Base-by-base conservation (phyloP, 2,329 filamentous ascomycete genomes). In the Nannizziopsis barbatae region DNA sequence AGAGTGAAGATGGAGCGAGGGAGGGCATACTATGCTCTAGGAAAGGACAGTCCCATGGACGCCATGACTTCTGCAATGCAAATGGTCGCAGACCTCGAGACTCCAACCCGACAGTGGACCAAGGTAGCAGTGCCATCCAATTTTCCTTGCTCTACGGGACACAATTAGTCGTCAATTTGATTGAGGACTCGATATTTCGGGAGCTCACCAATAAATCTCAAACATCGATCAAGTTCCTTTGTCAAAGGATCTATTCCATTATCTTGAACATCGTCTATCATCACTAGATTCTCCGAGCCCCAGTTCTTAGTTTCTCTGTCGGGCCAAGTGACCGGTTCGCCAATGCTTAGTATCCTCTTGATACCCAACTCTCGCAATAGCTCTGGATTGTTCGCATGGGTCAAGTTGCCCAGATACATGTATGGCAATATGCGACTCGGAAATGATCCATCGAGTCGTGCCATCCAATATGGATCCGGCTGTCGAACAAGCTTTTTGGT, bases 21-120 rank as follows among this genome's bases (percentile, higher is more conserved):
- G 42, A 36, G 44, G 40, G 71, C 75, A 63, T 67, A 79, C 75
- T 98, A 98, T 51, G 92, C 92, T 48, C 86, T 78, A 10, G 92
- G 88, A 58, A 96, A 90, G 0, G 87, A 92, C 55, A 95, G 70
- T 17, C 79, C 75, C 57, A 87, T 67, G 20, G 83, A 75, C 32
- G 83, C 81, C 92, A 98, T 98, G 32, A 96, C 87, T 66, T 96
- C 89, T n/a, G 92, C 92, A 59, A 98, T 98, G 64, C 92, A 96
- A 53, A 98, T 95, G 1, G 90, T 98, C 10, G 92, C 92, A 53
- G 87, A 95, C 45, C 92, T 80, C 44, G 89, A 95, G 47, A 98
- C 92, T 42, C 92, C 92, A 6, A 98, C 92, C 14, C 92, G 83
- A 64, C 92, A 98, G 64, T 98, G 92, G 12, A 98, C 92, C 49